A percentile compares a stretch with the other conserved stretches of the same genome.
phyloP scores from a whole-genome alignment of 192 early-diverging fungal species.

The Gorgonomyces haynaldii region DNA sequence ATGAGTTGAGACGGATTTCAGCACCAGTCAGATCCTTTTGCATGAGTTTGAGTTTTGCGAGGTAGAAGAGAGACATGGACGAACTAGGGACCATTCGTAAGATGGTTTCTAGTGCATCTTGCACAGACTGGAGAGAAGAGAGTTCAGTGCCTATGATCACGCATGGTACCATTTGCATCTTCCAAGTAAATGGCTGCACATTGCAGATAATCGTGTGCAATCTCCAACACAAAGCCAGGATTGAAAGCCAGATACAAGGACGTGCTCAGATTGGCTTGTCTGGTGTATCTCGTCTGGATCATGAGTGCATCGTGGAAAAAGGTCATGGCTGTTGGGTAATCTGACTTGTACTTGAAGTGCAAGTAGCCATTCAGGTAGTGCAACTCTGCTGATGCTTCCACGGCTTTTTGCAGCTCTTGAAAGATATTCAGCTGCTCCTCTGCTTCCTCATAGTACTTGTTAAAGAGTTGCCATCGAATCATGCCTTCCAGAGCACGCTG shows the following conservation, averaged over 20 bases:
- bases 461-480: conserved; percentile 30
- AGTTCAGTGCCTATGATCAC: no score
- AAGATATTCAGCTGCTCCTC: conserved; percentile 45
- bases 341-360: conserved; percentile 26
- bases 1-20: conserved; percentile 27
- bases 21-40: conserved; percentile 22
- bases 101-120: conserved; percentile 23
- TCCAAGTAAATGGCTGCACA: no score
- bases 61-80: conserved; percentile 24
- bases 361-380: conserved; percentile 25
- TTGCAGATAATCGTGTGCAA: conserved; percentile 23
- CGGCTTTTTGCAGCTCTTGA: conserved; percentile 25
- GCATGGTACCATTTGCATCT: no score
- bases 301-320: conserved; percentile 28
- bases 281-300: conserved; percentile 11
- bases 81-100: conserved; percentile 32
- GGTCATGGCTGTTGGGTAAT: no score
- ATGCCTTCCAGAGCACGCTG: conserved; percentile 25
- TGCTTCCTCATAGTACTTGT: conserved; percentile 27
- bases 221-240: conserved; percentile 34
- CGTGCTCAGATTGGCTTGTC: conserved; percentile 15
- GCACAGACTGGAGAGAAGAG: conserved; percentile 14
- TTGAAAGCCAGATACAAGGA: conserved; percentile 30
- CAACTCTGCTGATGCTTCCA: conserved; percentile 25
- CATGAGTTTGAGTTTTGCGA: conserved; percentile 30